Conservation (phyloP, 805 yeast species). For the Yamadazyma philogaea region DNA sequence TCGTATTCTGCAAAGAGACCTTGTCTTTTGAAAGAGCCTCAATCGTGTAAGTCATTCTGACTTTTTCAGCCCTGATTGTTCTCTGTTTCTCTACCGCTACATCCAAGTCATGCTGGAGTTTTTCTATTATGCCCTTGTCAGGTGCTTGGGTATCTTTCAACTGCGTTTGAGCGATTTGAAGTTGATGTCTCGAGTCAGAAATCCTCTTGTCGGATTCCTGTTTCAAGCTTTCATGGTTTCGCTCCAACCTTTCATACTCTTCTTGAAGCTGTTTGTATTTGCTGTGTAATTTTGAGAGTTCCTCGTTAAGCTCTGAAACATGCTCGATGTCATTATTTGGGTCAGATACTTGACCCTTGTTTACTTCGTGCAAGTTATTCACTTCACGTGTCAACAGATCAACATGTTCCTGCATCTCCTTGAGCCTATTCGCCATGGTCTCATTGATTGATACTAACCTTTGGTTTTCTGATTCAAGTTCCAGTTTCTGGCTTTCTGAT, state of each 20-base stretch:
- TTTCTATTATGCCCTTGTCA: conserved; percentile 19
- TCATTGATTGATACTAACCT: conserved; percentile 18
- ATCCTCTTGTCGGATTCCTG: conserved; percentile 23
- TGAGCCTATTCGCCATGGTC: conserved; percentile 24
- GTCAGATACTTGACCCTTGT: not conserved
- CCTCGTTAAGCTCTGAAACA: conserved; percentile 12
- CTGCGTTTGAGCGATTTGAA: conserved; percentile 17
- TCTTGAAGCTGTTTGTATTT: conserved; percentile 18
- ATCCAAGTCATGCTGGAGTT: conserved; percentile 36
- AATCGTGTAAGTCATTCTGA: conserved; percentile 37
- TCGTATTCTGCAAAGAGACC: conserved; percentile 30
- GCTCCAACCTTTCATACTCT: conserved; percentile 15
- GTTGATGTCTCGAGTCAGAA: conserved; percentile 23
- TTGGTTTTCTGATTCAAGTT: conserved; percentile 18
- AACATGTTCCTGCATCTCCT: conserved; percentile 29
- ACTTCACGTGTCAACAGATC: conserved; percentile 32
- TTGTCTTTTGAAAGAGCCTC: conserved; percentile 41
- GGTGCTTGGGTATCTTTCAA: conserved; percentile 11
- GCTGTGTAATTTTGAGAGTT: conserved; percentile 19
- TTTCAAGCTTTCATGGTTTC: conserved; percentile 18
- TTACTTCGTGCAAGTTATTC: conserved; percentile 21
- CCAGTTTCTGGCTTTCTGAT: conserved; percentile 9
- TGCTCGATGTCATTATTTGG: conserved; percentile 3
- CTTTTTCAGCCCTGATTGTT: conserved; percentile 42
- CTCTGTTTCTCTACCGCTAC: conserved; percentile 44